phyloP scores from a whole-genome alignment of 2,329 filamentous ascomycete genomes.

The Xylaria polymorpha region DNA sequence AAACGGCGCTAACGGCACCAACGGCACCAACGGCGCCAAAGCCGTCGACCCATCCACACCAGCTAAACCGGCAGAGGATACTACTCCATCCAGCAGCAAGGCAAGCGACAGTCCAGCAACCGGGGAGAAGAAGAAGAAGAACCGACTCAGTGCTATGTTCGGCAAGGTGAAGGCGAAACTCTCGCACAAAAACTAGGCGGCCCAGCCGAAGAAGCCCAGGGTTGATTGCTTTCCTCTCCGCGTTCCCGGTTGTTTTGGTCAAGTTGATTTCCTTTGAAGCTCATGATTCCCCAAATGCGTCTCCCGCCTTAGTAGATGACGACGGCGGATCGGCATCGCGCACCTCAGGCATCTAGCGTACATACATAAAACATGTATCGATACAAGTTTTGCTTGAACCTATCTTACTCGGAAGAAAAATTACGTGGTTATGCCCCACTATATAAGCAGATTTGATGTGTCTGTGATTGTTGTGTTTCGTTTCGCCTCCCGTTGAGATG shows the following conservation, averaged over 20 bases:
- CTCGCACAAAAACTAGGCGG: slow-evolving; percentile 48
- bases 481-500: neutral
- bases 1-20: slow-evolving; percentile 40
- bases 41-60: slow-evolving; percentile 40
- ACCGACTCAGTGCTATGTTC: slow-evolving; percentile 72
- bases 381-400: slow-evolving; percentile 35
- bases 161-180: slow-evolving; percentile 65
- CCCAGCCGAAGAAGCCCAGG: slow-evolving; percentile 2
- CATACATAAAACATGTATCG: slow-evolving; percentile 40
- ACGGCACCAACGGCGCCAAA: slow-evolving; percentile 38
- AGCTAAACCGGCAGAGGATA: slow-evolving; percentile 40
- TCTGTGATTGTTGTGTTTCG: neutral
- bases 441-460: slow-evolving; percentile 1
- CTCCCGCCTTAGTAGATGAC: slow-evolving; percentile 40
- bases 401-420: neutral
- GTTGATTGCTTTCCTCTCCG: slow-evolving; percentile 33
- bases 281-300: slow-evolving; percentile 50
- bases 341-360: slow-evolving; percentile 42
- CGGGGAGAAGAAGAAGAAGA: slow-evolving; percentile 73
- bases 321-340: slow-evolving; percentile 39
- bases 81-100: slow-evolving; percentile 45
- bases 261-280: slow-evolving; percentile 41
- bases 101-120: slow-evolving; percentile 51
- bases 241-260: slow-evolving; percentile 33
- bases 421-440: neutral